Evolutionary conservation across 345 rosid genomes (phyloP), one percentile per base, ranked within the genome.

Genomic region (Gynandropsis gynandra): DNA sequence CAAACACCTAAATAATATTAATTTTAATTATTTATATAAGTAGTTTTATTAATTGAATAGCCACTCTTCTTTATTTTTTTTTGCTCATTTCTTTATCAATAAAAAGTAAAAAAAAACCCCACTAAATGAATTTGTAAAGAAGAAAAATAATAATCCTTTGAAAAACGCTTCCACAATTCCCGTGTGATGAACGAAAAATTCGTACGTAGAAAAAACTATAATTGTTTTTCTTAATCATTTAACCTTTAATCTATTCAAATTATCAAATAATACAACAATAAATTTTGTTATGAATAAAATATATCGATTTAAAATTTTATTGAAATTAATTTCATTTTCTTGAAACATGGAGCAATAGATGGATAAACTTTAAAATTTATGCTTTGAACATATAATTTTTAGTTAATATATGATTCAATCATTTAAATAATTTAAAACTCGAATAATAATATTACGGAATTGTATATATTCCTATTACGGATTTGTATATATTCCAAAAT

Each of bases 1-100:
- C 69, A 50, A 57, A 64, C 47, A 50, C 42, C 8, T 3, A 35
- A 56, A 27, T 16, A 50, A 36, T 49, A 41, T 38, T 55, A 31
- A 24, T 50, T 55, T 33, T 33, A 33, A 20, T 9, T n/a, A 9
- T 54, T 41, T 16, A 42, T 51, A 16, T 12, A 17, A 43, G 24
- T 34, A 41, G 21, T 48, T 8, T 33, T 16, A 49, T 40, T 18
- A 56, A 41, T 37, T 43, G 58, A 50, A 13, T 50, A 45, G 37
- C 41, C 33, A 4, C 41, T 18, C 42, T 48, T 21, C n/a, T n/a
- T n/a, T n/a, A n/a, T n/a, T 32, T 11, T 41, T 47, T 54, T 33
- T 29, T 42, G 10, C 18, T 40, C 7, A 16, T 47, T 56, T 56
- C 46, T 50, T 52, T 50, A 62, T 56, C 52, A 46, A 34, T 16